Evolutionary conservation across 371 early-diverging fungal genomes (phyloP), one percentile per base, ranked within the genome.

Genomic region (Circinella minor): DNA sequence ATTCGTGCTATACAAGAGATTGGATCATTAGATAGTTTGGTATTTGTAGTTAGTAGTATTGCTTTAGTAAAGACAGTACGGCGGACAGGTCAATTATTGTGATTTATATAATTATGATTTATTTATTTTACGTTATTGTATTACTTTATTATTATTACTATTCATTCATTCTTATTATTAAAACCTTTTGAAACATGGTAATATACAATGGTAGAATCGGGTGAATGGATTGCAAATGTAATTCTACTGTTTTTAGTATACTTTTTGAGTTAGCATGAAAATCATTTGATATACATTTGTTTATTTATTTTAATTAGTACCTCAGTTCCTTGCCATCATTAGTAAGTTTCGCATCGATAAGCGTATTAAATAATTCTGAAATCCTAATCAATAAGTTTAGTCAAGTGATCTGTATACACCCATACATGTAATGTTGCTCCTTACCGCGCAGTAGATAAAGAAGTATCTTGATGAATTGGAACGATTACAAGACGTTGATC

Each of bases 121-220:
- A 39, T 43, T 11, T 43, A 43, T 43, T 43, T 43, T 51, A 27
- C 27, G 27, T 27, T 2, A 27, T 51, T n/a, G 17, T 51, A 51
- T n/a, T 51, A 51, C 51, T 51, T 51, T 51, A 8, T 17, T 51
- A 51, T n/a, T 51, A 9, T 43, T 9, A 9, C 6, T 51, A 15
- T 8, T 49, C 60, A n/a, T 46, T 48, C 37, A 15, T 48, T 36
- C 57, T 63, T 68, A 38, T 6, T 61, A 65, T 39, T 59, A 18
- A 83, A 65, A 7, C 84, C 81, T 61, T 71, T 70, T 37, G 62
- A 48, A 34, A 84, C 67, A 55, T 84, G 81, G 65, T 84, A 84
- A 63, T 84, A 84, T 3, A 82, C 77, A 15, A 80, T 74, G 13
- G 82, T 82, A 7, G 85, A 78, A 61, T 84, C 85, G 18, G 72